Evolutionary conservation across 441 rosid genomes (phyloP).

Genomic region (Gossypium trilobum): DNA sequence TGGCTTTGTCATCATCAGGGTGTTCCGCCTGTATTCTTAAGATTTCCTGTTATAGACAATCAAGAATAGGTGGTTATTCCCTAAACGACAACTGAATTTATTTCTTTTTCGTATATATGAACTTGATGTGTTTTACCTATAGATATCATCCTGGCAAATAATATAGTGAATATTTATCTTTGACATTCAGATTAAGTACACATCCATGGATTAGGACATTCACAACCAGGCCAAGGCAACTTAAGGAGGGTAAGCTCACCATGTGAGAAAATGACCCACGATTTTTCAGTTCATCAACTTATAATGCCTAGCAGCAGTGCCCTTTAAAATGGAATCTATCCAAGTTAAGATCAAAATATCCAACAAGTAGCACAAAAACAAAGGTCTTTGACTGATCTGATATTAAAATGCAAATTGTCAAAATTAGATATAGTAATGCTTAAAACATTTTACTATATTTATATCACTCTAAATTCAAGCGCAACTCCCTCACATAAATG

Average conservation of each 20-base stretch:
- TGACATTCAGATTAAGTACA: neutral
- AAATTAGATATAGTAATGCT: slow-evolving; percentile 3
- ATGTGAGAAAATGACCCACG: neutral
- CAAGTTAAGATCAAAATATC: neutral
- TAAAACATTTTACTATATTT: slow-evolving; percentile 1
- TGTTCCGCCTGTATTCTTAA: slow-evolving; percentile 69
- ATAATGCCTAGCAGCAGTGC: neutral
- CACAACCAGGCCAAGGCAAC: neutral
- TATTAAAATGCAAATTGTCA: neutral
- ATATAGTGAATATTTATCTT: neutral
- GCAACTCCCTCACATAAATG: neutral
- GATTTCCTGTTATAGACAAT: slow-evolving; percentile 57
- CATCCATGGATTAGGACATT: neutral
- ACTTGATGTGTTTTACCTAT: neutral
- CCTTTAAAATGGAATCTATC: slow-evolving; percentile 3
- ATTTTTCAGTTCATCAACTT: slow-evolving; percentile 1
- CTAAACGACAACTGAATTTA: neutral
- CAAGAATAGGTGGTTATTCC: slow-evolving; percentile 11
- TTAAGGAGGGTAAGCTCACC: slow-evolving; percentile 2
- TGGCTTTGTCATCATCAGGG: slow-evolving; percentile 66
- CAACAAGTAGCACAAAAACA: neutral
- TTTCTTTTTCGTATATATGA: neutral
- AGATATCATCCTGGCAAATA: neutral
- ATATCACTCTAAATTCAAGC: slow-evolving; percentile 8
- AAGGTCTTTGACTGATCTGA: neutral